These are phyloP conservation scores for Sarocladium strictum DNA, from an alignment of 2,329 filamentous ascomycete species.

Conservation along the genomic window DNA sequence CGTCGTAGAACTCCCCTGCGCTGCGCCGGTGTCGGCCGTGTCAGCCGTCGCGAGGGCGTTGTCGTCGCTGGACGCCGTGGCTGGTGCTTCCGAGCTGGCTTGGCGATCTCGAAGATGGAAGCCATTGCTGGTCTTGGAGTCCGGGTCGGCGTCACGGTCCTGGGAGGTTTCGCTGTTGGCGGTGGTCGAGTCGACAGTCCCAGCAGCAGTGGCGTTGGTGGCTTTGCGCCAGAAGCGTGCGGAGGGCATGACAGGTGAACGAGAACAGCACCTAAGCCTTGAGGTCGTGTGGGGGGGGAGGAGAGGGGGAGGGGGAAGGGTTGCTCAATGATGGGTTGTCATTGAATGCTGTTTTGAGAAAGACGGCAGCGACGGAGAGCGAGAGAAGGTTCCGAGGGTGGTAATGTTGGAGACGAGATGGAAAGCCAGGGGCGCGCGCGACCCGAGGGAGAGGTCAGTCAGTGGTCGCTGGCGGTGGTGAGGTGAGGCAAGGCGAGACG, in stretches of 20 bases:
- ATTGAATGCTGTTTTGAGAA: background rate
- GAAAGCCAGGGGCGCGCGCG: no score
- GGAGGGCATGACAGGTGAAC: constrained; percentile 4
- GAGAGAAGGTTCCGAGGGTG: background rate
- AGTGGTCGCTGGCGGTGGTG: no score
- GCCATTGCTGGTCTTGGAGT: constrained; percentile 18
- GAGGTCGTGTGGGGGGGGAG: no score
- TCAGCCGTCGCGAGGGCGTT: background rate
- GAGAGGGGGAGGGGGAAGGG: no score
- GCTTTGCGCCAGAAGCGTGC: background rate
- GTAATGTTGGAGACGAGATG: no score
- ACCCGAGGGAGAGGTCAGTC: no score
- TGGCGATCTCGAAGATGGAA: constrained; percentile 19
- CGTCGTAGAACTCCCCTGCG: constrained; percentile 3
- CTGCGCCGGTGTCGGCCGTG: background rate
- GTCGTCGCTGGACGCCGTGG: background rate
- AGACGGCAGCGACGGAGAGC: background rate
- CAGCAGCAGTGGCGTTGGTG: background rate
- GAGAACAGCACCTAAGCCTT: no score
- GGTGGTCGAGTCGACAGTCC: constrained; percentile 1
- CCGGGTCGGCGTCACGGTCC: constrained; percentile 22
- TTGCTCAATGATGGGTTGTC: no score
- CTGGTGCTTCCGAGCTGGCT: background rate
- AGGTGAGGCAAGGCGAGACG: background rate
- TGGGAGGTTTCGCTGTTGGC: constrained; percentile 18